A percentile compares a stretch with the other conserved stretches of the same genome.
These are phyloP conservation scores for Gynostemma pentaphyllum DNA, from an alignment of 306 rosid genomes.

Conservation along the genomic window DNA sequence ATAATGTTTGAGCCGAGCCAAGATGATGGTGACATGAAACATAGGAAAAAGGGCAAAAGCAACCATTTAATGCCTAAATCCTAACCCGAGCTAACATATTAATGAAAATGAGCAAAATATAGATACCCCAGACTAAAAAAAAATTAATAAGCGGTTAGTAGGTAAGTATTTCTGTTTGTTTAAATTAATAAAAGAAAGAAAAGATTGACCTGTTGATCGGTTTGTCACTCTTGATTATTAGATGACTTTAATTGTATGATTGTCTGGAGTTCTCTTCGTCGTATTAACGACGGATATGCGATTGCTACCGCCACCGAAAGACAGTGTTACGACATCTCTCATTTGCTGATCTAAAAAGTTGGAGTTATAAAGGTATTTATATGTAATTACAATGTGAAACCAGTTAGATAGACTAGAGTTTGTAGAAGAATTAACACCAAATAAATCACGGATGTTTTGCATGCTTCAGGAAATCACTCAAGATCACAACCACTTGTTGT, in stretches of 20 bases:
- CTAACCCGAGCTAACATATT: no score
- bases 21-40: background rate
- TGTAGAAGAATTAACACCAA: no score
- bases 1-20: no score
- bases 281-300: constrained; percentile 26
- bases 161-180: no score
- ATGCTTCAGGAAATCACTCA: no score
- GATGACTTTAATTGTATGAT: background rate
- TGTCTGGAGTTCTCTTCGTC: background rate
- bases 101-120: no score
- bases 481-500: no score
- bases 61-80: no score
- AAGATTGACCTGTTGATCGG: constrained; percentile 30
- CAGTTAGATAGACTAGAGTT: no score
- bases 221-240: background rate
- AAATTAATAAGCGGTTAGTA: no score
- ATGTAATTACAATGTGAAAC: background rate
- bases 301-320: constrained; percentile 17
- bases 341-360: background rate
- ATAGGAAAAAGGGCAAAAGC: background rate
- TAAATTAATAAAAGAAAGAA: background rate
- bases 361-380: background rate
- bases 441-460: no score
- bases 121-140: no score
- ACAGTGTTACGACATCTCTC: background rate